phyloP scores from a whole-genome alignment of 768 basidiomycete species.

The Pisolithus microcarpus region DNA sequence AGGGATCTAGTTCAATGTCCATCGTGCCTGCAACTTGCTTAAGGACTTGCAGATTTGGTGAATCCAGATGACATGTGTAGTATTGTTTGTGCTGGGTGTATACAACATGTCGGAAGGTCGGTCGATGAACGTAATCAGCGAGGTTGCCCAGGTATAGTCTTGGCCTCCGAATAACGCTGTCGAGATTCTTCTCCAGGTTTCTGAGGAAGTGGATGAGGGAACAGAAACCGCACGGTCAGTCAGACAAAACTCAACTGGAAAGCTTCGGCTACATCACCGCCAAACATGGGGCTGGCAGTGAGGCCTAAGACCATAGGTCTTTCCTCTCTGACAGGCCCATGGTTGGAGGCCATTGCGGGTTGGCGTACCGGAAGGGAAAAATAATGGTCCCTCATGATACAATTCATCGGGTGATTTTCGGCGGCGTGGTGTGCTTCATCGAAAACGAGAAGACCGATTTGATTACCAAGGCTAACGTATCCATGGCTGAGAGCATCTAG shows the following conservation, averaged over 20 bases:
- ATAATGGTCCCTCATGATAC: slow-evolving; percentile 74
- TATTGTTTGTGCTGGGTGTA: slow-evolving; percentile 33
- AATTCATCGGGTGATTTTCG: slow-evolving; percentile 68
- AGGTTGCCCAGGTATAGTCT: slow-evolving; percentile 50
- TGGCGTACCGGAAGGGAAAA: slow-evolving; percentile 38
- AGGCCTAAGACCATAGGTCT: slow-evolving; percentile 68
- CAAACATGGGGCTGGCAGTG: slow-evolving; percentile 80
- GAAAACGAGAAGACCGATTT: slow-evolving; percentile 64
- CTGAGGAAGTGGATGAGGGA: slow-evolving; percentile 28
- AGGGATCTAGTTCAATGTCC: slow-evolving; percentile 65
- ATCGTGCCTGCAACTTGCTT: slow-evolving; percentile 34
- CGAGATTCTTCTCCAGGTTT: slow-evolving; percentile 60
- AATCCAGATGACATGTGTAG: slow-evolving; percentile 27
- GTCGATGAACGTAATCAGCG: slow-evolving; percentile 52
- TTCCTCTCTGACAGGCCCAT: slow-evolving; percentile 23
- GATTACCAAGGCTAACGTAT: slow-evolving; percentile 51
- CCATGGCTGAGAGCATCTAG: slow-evolving; percentile 72
- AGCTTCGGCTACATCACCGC: slow-evolving; percentile 56
- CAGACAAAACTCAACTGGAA: slow-evolving; percentile 42
- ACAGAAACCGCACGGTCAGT: background rate
- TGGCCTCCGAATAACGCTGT: slow-evolving; percentile 59
- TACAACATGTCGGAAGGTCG: slow-evolving; percentile 52
- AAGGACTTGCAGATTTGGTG: slow-evolving; percentile 49
- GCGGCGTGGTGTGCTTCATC: slow-evolving; percentile 79
- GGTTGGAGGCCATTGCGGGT: slow-evolving; percentile 8